phyloP scores from a whole-genome alignment of 2,329 filamentous ascomycete species.

The Xylariales sp. region DNA sequence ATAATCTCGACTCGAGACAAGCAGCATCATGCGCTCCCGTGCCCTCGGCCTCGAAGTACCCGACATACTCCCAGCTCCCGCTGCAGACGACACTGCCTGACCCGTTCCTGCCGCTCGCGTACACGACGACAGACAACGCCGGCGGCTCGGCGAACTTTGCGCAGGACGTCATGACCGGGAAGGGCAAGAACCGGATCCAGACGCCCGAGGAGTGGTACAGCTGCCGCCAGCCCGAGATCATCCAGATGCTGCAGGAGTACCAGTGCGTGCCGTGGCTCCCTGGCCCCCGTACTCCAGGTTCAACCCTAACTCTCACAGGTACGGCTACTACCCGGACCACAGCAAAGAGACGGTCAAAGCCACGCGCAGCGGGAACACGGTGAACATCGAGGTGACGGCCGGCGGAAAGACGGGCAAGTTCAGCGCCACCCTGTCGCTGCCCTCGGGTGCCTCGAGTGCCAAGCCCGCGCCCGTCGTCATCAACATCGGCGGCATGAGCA shows the following conservation, averaged over 20 bases:
- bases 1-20: slow-evolving; percentile 16
- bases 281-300: neutral
- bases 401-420: slow-evolving; percentile 59
- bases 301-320: slow-evolving; percentile 31
- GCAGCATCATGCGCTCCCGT: slow-evolving; percentile 43
- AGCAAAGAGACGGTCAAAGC: slow-evolving; percentile 59
- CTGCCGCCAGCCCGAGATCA: slow-evolving; percentile 63
- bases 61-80: slow-evolving; percentile 53
- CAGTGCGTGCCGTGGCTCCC: slow-evolving; percentile 51
- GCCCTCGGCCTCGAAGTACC: slow-evolving; percentile 43
- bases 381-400: slow-evolving; percentile 57
- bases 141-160: slow-evolving; percentile 46
- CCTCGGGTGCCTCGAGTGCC: slow-evolving; percentile 49
- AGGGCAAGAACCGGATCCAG: slow-evolving; percentile 56
- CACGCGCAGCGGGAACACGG: slow-evolving; percentile 57
- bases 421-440: slow-evolving; percentile 56
- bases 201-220: slow-evolving; percentile 61
- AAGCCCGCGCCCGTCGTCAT: slow-evolving; percentile 60
- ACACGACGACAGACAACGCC: slow-evolving; percentile 53
- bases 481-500: slow-evolving; percentile 62
- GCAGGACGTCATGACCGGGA: slow-evolving; percentile 52
- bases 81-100: slow-evolving; percentile 56
- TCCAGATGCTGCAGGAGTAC: slow-evolving; percentile 62
- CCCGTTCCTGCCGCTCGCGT: slow-evolving; percentile 56
- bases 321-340: slow-evolving; percentile 63